Evolutionary conservation across 768 basidiomycete genomes (phyloP).

Genomic region (Serpula lacrymans): DNA sequence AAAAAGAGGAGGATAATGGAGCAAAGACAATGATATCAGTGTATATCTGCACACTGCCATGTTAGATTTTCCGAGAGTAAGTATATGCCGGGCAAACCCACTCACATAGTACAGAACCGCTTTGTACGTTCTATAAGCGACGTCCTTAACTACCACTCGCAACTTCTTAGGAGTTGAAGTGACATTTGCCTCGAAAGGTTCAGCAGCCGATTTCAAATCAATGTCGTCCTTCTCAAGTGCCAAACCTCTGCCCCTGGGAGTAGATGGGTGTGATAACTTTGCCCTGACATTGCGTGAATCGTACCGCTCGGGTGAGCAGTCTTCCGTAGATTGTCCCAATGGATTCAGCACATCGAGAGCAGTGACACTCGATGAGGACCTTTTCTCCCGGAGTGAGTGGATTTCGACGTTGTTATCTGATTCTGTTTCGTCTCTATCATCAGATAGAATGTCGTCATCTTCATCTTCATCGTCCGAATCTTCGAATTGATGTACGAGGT

Average conservation of each 20-base stretch:
- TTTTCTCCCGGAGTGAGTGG: constrained; percentile 15
- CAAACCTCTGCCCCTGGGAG: constrained; percentile 28
- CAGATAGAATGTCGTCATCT: constrained; percentile 41
- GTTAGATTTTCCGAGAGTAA: background rate
- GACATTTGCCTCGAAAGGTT: constrained; percentile 1
- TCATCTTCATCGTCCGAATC: constrained; percentile 56
- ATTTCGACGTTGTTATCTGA: constrained; percentile 23
- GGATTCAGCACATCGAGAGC: background rate
- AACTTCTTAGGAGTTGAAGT: constrained; percentile 47
- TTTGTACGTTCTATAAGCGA: constrained; percentile 60
- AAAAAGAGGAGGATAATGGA: constrained; percentile 73
- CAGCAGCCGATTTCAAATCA: constrained; percentile 1
- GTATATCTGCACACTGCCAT: constrained; percentile 53
- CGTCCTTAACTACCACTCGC: constrained; percentile 52
- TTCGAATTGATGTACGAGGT: constrained; percentile 32
- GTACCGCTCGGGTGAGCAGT: too few species aligned
- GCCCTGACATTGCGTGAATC: constrained; percentile 26
- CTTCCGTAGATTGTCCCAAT: constrained; percentile 5
- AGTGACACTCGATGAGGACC: too few species aligned
- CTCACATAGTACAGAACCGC: constrained; percentile 77
- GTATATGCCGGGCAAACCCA: background rate
- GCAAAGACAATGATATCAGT: constrained; percentile 84
- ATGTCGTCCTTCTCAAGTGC: constrained; percentile 14
- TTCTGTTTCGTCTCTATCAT: constrained; percentile 29
- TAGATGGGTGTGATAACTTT: constrained; percentile 38